These are phyloP conservation scores for Aegilops speltoides DNA, from an alignment of 176 grass and related monocot genomes.

Conservation along the genomic window DNA sequence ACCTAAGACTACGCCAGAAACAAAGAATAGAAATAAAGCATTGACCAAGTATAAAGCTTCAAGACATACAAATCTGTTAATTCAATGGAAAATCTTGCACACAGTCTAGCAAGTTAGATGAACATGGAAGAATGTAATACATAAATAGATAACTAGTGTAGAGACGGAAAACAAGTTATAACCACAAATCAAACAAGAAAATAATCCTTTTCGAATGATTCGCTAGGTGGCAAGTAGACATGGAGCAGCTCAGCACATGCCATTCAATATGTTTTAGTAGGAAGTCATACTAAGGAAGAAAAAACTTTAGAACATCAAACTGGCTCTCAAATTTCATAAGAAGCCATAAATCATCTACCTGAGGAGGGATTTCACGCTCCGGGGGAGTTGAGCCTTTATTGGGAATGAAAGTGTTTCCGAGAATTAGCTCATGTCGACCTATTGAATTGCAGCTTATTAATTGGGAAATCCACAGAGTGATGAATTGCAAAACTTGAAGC, in stretches of 20 bases:
- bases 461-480: constrained; percentile 11
- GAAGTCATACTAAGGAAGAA: neutral
- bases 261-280: neutral
- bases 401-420: constrained; percentile 80
- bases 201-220: neutral
- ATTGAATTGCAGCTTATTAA: constrained; percentile 52
- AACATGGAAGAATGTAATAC: constrained; percentile 5
- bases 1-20: neutral
- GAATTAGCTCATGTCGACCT: constrained; percentile 89
- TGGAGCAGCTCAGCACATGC: neutral
- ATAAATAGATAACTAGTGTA: neutral
- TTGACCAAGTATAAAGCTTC: neutral
- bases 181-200: neutral
- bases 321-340: constrained; percentile 26
- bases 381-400: constrained; percentile 61
- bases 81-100: neutral
- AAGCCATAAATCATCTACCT: constrained; percentile 55
- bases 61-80: neutral
- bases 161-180: neutral
- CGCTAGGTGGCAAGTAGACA: neutral
- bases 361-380: constrained; percentile 55
- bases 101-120: neutral
- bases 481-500: constrained; percentile 11
- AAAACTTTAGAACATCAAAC: constrained; percentile 4
- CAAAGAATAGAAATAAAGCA: constrained; percentile 2